phyloP scores from a whole-genome alignment of 768 basidiomycete genomes.

The Neoboletus brunneissimus region DNA sequence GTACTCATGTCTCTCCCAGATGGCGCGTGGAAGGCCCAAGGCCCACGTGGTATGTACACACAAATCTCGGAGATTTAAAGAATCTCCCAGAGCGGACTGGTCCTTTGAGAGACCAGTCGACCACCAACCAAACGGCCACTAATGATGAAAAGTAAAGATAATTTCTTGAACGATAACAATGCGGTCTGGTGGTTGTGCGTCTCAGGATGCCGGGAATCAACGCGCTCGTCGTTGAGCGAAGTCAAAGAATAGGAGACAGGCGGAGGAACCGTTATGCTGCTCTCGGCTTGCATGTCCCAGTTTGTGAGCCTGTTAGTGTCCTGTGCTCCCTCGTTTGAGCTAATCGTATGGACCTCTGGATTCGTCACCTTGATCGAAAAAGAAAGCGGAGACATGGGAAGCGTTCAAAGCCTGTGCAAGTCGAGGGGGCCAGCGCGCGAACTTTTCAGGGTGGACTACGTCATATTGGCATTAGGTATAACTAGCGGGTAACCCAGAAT shows the following conservation, averaged over 20 bases:
- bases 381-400: not conserved
- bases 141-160: not conserved
- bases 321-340: not conserved
- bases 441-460: not conserved
- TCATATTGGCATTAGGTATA: not conserved
- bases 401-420: not conserved
- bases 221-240: not conserved
- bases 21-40: not conserved
- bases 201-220: not conserved
- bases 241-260: not conserved
- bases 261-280: not conserved
- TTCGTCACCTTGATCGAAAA: not conserved
- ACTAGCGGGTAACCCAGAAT: constrained; percentile 29
- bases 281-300: not conserved
- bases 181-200: not conserved
- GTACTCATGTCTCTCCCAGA: not conserved
- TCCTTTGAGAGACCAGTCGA: not conserved
- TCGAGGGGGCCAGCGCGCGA: not conserved
- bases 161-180: not conserved
- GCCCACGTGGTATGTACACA: not conserved
- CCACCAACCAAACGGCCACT: not conserved
- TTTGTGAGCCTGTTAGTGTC: not conserved
- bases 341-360: not conserved
- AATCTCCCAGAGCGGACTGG: not conserved
- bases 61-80: not conserved